A percentile compares a stretch with the other conserved stretches of the same genome.
Conservation (phyloP, 2,329 filamentous ascomycete species). For the Capronia americana region DNA sequence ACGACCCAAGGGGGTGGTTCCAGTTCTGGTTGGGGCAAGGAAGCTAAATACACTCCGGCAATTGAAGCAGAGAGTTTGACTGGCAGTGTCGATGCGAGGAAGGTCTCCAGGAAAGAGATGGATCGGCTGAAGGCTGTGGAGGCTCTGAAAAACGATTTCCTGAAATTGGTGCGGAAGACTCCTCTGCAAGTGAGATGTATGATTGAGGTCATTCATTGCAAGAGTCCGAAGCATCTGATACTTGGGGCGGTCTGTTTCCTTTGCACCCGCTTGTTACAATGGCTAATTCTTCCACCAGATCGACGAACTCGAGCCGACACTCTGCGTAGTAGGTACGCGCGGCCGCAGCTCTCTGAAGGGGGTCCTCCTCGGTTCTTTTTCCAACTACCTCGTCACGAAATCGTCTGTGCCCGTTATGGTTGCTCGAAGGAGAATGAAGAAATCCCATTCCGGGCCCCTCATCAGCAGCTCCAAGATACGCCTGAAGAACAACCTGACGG, state of each 20-base stretch:
- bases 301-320: constrained; percentile 85
- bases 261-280: constrained; percentile 10
- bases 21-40: constrained; percentile 31
- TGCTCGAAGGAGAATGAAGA: constrained; percentile 84
- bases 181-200: constrained; percentile 90
- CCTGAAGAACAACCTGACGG: constrained; percentile 76
- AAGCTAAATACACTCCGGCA: constrained; percentile 44
- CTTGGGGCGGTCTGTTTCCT: constrained; percentile 75
- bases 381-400: constrained; percentile 96
- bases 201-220: constrained; percentile 97
- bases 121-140: constrained; percentile 83
- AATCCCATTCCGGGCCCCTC: constrained; percentile 70
- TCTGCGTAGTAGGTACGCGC: constrained; percentile 90
- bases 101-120: constrained; percentile 69
- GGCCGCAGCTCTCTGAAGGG: constrained; percentile 92
- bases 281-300: constrained; percentile 60
- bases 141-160: constrained; percentile 80
- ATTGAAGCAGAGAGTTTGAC: constrained; percentile 48
- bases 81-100: constrained; percentile 56
- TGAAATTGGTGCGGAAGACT: constrained; percentile 88
- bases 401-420: constrained; percentile 98
- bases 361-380: constrained; percentile 93
- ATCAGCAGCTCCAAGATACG: constrained; percentile 65
- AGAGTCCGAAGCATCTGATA: constrained; percentile 93
- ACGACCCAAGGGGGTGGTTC: constrained; percentile 46